Base-by-base conservation (phyloP, 192 early-diverging fungal species). In the Phlyctochytrium planicorne region DNA sequence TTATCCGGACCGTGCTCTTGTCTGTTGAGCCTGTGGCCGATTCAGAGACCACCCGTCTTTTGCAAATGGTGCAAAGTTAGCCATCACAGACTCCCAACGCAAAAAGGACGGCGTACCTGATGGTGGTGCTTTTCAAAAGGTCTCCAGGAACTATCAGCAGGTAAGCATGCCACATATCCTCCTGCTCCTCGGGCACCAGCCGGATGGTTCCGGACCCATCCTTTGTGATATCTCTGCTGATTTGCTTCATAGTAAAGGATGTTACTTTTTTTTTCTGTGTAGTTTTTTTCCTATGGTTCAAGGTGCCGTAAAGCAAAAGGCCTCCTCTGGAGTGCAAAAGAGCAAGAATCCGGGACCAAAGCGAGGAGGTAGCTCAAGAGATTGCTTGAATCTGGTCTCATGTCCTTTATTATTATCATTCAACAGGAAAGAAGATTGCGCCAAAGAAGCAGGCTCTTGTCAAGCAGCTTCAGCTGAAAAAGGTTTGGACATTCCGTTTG, bases 141-240 rank as follows among this genome's bases (percentile, higher is more conserved):
- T 99, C 97, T 60, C 89, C 91, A 65, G 88, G 82, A 31, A 88
- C 80, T 60, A 99, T 89, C 27, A 86, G 65, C 52, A 80, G 78
- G 81, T 95, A 95, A 3, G 69, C 84, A 78, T 96, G 94, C 95
- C 97, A 99, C 92, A 99, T 94, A 77, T 99, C 97, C 66, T 99
- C 95, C 56, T 88, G 74, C 67, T 98, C 92, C 70, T 97, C 93
- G 0, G 95, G 90, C 36, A 84, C 80, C 47, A 99, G 80, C 1
- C 40, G 40, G 20, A 47, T 47, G 40, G 40, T 47, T 20, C 40
- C 40, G 20, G 40, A 47, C 10, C 10, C 6, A 20, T 47, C 40
- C 20, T 47, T 47, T 20, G 40, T 20, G 20, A 47, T 47, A 20
- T 47, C 40, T 47, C 20, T 47, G 10, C 10, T 20, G 10, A 47